Evolutionary conservation across 1,284 basidiomycete species (phyloP).

Genomic region (Malassezia furfur): DNA sequence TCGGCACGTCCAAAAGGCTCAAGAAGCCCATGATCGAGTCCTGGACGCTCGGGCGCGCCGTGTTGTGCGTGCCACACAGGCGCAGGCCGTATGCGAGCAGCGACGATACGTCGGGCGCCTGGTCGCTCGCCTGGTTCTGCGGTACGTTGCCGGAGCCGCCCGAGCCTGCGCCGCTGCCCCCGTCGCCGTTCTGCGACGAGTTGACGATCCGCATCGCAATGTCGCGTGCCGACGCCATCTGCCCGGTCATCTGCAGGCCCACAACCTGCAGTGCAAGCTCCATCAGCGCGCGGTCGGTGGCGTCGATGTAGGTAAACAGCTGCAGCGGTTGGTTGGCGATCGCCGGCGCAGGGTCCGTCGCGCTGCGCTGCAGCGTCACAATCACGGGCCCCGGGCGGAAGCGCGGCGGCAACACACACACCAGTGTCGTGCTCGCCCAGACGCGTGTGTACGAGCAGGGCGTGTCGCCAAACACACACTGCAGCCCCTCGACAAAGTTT

Average conservation of each 20-base stretch:
- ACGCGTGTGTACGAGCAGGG: slow-evolving; percentile 72
- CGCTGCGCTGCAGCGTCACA: slow-evolving; percentile 59
- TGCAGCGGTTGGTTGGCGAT: slow-evolving; percentile 26
- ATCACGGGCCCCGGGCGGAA: slow-evolving; percentile 74
- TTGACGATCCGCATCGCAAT: slow-evolving; percentile 58
- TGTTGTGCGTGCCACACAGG: slow-evolving; percentile 6
- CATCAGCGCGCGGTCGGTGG: slow-evolving; percentile 82
- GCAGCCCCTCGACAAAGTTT: slow-evolving; percentile 56
- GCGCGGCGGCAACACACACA: slow-evolving; percentile 80
- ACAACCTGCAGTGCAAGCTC: slow-evolving; percentile 89
- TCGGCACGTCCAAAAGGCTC: slow-evolving; percentile 56
- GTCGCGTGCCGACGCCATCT: slow-evolving; percentile 81
- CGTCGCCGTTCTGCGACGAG: slow-evolving; percentile 20
- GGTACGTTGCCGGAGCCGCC: neutral
- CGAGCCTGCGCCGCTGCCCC: neutral
- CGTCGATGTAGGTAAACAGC: slow-evolving; percentile 72
- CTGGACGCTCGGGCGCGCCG: slow-evolving; percentile 57
- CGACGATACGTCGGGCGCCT: neutral
- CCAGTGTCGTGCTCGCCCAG: slow-evolving; percentile 87
- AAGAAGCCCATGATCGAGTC: slow-evolving; percentile 69
- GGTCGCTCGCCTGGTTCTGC: neutral
- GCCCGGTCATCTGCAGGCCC: slow-evolving; percentile 89
- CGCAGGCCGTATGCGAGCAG: slow-evolving; percentile 5
- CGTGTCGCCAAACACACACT: slow-evolving; percentile 78
- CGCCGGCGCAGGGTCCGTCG: no score